phyloP scores from a whole-genome alignment of 345 rosid genomes.

The Eucalyptus urophylla region DNA sequence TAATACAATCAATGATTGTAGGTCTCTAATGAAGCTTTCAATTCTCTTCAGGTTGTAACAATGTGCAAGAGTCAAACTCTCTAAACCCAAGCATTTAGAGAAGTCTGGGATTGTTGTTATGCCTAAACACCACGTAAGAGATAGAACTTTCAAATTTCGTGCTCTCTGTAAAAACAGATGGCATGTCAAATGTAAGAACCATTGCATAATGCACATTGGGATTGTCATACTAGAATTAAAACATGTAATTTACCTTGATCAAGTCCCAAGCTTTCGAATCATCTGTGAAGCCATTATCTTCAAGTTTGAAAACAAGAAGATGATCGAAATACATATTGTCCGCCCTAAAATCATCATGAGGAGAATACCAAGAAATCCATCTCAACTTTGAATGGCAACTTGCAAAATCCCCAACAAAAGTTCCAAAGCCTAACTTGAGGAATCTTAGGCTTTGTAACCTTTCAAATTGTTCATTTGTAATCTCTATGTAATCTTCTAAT shows the following conservation, averaged over 20 bases:
- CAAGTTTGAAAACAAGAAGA: not conserved
- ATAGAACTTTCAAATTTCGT: not conserved
- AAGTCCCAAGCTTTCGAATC: not conserved
- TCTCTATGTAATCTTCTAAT: not conserved
- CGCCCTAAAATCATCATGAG: not conserved
- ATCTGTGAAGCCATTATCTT: not conserved
- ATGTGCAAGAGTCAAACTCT: not conserved
- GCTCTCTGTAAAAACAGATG: not conserved
- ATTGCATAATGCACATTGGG: not conserved
- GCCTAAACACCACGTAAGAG: not conserved
- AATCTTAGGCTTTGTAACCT: not conserved
- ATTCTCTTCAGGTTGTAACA: not conserved
- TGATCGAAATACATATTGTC: not conserved
- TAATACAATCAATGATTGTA: not conserved
- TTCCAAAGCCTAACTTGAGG: not conserved
- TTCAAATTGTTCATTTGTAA: not conserved
- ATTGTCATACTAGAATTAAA: not conserved
- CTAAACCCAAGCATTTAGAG: not conserved
- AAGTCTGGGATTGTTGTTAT: not conserved
- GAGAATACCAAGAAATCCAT: not conserved
- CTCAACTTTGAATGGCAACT: not conserved
- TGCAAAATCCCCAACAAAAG: not conserved
- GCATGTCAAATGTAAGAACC: not conserved
- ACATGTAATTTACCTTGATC: not conserved
- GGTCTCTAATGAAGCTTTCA: not conserved